A percentile compares a stretch with the other conserved stretches of the same genome.
Evolutionary conservation across 176 grass and related monocot genomes (phyloP).

Genomic region (Carex myosuroides): DNA sequence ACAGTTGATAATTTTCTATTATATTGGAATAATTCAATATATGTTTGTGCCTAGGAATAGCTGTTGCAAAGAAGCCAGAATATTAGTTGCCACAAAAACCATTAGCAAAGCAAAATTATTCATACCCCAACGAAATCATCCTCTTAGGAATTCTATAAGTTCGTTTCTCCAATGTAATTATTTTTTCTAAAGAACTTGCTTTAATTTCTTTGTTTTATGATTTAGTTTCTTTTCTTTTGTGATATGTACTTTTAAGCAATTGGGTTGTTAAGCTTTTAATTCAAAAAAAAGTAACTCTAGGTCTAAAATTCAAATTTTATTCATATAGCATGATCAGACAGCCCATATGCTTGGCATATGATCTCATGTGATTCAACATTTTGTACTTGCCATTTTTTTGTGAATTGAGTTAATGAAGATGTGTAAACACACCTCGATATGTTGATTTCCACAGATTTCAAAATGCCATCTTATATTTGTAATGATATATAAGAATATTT

Average conservation of each 20-base stretch:
- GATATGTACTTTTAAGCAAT: not conserved
- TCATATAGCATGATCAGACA: not conserved
- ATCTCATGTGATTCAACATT: not conserved
- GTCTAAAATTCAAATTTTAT: not conserved
- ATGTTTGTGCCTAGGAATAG: not conserved
- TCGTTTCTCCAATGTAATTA: not conserved
- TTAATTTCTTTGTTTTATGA: not conserved
- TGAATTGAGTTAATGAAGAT: not conserved
- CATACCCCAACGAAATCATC: not conserved
- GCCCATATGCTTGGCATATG: not conserved
- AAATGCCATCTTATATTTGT: not conserved
- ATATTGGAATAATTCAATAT: not conserved
- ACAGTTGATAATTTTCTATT: not conserved
- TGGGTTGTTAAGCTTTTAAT: not conserved
- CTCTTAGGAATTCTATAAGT: not conserved
- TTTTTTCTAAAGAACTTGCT: not conserved
- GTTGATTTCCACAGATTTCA: not conserved
- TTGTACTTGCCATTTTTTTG: not conserved
- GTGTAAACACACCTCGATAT: not conserved
- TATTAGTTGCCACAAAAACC: not conserved
- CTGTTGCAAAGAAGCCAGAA: not conserved
- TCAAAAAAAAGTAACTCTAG: not conserved
- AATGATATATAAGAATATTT: conserved; percentile 4
- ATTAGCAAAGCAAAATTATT: not conserved
- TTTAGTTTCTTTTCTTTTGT: not conserved